These are phyloP conservation scores for Xerocomellus amylosporus DNA, from an alignment of 768 basidiomycete species.

Conservation along the genomic window DNA sequence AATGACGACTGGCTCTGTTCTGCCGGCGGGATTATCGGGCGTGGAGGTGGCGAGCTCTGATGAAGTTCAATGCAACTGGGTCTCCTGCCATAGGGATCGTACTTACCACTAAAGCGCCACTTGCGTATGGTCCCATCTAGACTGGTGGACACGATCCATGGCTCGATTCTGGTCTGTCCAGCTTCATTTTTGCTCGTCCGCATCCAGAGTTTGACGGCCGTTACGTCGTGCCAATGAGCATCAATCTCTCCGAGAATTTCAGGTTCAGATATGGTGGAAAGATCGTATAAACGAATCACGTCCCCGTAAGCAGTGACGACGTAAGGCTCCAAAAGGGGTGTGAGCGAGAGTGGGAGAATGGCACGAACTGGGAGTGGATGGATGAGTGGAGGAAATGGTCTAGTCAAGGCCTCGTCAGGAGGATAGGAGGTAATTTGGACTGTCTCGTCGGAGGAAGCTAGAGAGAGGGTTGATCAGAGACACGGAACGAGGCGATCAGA, in stretches of 20 bases:
- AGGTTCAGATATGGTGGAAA: slow-evolving; percentile 63
- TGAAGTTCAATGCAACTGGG: not conserved
- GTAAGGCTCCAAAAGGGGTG: slow-evolving; percentile 67
- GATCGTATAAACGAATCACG: slow-evolving; percentile 74
- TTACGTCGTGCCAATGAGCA: slow-evolving; percentile 90
- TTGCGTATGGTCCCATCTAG: slow-evolving; percentile 85
- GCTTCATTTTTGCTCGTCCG: slow-evolving; percentile 45
- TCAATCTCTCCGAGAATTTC: slow-evolving; percentile 73
- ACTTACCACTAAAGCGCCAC: slow-evolving; percentile 71
- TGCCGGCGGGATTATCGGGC: slow-evolving; percentile 17
- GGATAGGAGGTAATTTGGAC: slow-evolving; percentile 59
- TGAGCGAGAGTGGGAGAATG: slow-evolving; percentile 64
- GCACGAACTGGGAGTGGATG: slow-evolving; percentile 69
- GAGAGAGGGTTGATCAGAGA: not conserved
- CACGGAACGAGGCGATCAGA: not conserved
- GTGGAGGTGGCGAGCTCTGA: slow-evolving; percentile 30
- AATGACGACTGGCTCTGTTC: slow-evolving; percentile 17
- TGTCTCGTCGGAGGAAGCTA: slow-evolving; percentile 89
- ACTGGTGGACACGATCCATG: slow-evolving; percentile 81
- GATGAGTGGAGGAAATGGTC: slow-evolving; percentile 48
- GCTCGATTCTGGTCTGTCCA: slow-evolving; percentile 53
- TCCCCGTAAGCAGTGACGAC: slow-evolving; percentile 84
- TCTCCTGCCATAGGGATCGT: not conserved
- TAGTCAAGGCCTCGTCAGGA: slow-evolving; percentile 28
- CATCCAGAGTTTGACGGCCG: slow-evolving; percentile 70